Conservation (phyloP, 2,329 filamentous ascomycete genomes). For the Botrytis aclada region DNA sequence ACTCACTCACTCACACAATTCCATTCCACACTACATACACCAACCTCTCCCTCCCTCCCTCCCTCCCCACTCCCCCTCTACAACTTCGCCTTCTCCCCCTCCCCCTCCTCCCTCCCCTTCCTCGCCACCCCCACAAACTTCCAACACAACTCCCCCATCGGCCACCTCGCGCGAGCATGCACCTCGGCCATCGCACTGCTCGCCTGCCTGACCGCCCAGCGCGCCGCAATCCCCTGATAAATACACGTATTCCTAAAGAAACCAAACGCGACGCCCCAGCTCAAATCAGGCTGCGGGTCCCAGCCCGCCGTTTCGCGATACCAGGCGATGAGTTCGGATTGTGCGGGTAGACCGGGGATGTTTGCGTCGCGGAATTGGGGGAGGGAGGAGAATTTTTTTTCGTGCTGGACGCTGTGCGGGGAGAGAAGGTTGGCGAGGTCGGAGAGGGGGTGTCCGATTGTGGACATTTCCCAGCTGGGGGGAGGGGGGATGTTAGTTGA, state of each 20-base stretch:
- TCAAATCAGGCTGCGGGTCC: constrained; percentile 61
- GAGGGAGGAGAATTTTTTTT: constrained; percentile 35
- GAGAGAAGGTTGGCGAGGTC: constrained; percentile 79
- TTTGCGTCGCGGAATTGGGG: constrained; percentile 44
- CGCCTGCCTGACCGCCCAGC: constrained; percentile 81
- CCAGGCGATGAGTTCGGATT: constrained; percentile 60
- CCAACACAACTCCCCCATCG: constrained; percentile 79
- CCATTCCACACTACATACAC: neutral
- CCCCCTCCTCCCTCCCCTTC: constrained; percentile 33
- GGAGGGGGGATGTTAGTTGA: neutral
- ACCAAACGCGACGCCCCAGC: constrained; percentile 61
- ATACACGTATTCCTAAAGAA: constrained; percentile 61
- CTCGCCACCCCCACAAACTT: constrained; percentile 57
- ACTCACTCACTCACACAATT: neutral
- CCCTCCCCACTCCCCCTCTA: constrained; percentile 28
- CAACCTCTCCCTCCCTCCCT: neutral
- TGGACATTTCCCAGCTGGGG: constrained; percentile 89
- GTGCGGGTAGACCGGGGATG: constrained; percentile 51
- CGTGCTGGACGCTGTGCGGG: constrained; percentile 41
- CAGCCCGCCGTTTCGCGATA: constrained; percentile 68
- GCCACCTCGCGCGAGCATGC: constrained; percentile 66
- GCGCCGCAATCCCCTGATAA: constrained; percentile 85
- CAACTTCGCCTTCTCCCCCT: constrained; percentile 41
- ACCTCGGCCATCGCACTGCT: constrained; percentile 78
- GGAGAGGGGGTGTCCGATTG: constrained; percentile 90